Evolutionary conservation across 306 rosid species (phyloP), one percentile per base, ranked within the genome.

Genomic region (Cicer arietinum): DNA sequence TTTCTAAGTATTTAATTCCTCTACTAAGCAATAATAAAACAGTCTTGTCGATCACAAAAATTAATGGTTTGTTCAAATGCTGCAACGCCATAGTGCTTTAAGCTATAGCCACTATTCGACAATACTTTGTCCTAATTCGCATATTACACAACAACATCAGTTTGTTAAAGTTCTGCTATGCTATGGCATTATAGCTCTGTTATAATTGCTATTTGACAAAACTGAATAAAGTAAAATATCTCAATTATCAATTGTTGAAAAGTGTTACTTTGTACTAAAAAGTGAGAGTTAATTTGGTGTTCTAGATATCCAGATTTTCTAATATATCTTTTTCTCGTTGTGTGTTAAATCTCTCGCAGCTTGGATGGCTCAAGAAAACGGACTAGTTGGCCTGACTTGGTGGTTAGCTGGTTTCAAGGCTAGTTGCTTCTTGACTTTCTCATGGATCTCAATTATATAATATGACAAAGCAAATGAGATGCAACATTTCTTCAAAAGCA

Each of bases 331-430:
- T 64, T 53, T 42, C 43, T 44, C 69, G 62, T 58, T 16, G 39
- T 53, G 22, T 48, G 51, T 74, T 54, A 37, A 18, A 83, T 71
- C 8, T 14, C 70, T 43, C 78, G 45, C 95, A 92, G 99, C 13
- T 92, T 42, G 92, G 95, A 39, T 94, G 96, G 96, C 83, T 84
- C 9, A 89, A 89, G 82, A 92, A 46, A 84, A 79, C 82, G 17
- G 93, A 88, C 20, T 91, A 90, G 67, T 86, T 75, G 53, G 13
- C 43, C 77, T 71, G 71, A 74, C 2, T 43, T 42, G 79, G 16
- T 12, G 53, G 53, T 61, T 69, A 25, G 71, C 78, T 74, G 57
- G 67, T 20, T 67, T 45, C 42, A 40, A 42, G 68, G 73, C 71
- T 20, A 16, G 57, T 58, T 18, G 44, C 30, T 16, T 84, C 39